These are phyloP conservation scores for Hirsutella thompsonii DNA, from an alignment of 2,329 filamentous ascomycete genomes.

Conservation along the genomic window DNA sequence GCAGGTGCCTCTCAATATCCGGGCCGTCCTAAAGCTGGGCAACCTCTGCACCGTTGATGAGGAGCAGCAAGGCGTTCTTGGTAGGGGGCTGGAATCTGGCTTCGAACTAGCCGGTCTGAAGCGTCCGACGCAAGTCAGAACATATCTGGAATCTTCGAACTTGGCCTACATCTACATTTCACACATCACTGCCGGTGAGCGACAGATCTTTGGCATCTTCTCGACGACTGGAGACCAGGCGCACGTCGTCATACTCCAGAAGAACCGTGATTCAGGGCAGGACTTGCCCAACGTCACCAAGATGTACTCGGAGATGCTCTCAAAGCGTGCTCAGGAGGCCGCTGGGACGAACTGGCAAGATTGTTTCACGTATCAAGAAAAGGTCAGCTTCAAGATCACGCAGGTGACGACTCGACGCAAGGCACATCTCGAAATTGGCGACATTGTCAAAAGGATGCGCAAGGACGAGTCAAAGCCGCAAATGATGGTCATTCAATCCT, in stretches of 20 bases:
- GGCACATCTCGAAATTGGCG: conserved; percentile 75
- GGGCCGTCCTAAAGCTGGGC: conserved; percentile 79
- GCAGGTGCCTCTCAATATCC: conserved; percentile 73
- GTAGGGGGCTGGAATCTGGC: conserved; percentile 82
- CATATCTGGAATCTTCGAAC: conserved; percentile 63
- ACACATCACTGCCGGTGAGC: conserved; percentile 79
- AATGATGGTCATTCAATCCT: conserved; percentile 83
- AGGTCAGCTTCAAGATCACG: conserved; percentile 70
- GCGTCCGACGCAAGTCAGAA: conserved; percentile 45
- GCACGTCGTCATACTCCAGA: conserved; percentile 79
- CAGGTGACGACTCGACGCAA: conserved; percentile 86
- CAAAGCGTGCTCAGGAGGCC: conserved; percentile 51
- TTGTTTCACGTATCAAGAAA: conserved; percentile 77
- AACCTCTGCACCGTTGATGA: conserved; percentile 91
- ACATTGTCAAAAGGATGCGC: conserved; percentile 79
- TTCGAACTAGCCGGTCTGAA: conserved; percentile 75
- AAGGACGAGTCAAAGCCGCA: conserved; percentile 71
- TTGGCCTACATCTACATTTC: conserved; percentile 86
- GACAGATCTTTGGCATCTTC: conserved; percentile 88
- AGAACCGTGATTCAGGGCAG: conserved; percentile 61
- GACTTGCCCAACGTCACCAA: conserved; percentile 84
- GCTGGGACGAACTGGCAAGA: conserved; percentile 63
- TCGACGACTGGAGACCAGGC: conserved; percentile 71
- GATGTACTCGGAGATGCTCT: conserved; percentile 69
- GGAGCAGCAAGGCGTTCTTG: conserved; percentile 76